Evolutionary conservation across 2,329 filamentous ascomycete species (phyloP), one percentile per base, ranked within the genome.

Genomic region (Hypoxylon sp.): DNA sequence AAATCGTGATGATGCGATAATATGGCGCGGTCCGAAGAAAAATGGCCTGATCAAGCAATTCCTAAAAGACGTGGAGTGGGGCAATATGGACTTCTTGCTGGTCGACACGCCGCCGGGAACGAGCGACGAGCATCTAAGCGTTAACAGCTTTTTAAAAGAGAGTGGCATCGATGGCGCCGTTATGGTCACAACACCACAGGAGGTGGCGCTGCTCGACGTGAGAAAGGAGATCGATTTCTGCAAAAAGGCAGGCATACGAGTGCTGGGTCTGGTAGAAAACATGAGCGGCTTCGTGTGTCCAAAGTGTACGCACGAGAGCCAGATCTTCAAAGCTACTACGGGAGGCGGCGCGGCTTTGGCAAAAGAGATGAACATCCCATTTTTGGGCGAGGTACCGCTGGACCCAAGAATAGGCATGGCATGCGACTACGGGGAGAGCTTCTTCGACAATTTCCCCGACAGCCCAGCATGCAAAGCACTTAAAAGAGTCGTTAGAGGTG

Each of bases 1-100:
- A 0, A 93, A 93, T 74, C 87, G 92, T 48, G 95, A 99, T 78
- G 94, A 97, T 76, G 96, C 96, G 2, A 90, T 99, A 41, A 99
- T 99, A 71, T 99, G 96, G 96, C 88, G 96, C 53, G 96, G 96
- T 0, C 91, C 96, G 2, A 99, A 99, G 87, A 99, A 99, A 86
- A 99, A 98, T 75, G 96, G 96, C 0, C 81, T 99, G 61, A 98
- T 99, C 77, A 99, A 99, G 83, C 92, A 96, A 78, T 99, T 99
- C 73, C 81, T 99, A 54, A 97, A 97, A 82, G 96, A 99, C 75
- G 96, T 99, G 5, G 93, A 96, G 76, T 99, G 96, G 96, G 96
- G 96, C 8, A 92, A 96, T 65, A 83, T 98, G 78, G 96, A 99
- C 76, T 97, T 95, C 71, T 77, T 99, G 63, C 85, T 99, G 54